Percentiles rank a stretch among this genome's conserved stretches.
These are phyloP conservation scores for Xylariales sp. DNA, from an alignment of 2,329 filamentous ascomycete species.

Conservation along the genomic window DNA sequence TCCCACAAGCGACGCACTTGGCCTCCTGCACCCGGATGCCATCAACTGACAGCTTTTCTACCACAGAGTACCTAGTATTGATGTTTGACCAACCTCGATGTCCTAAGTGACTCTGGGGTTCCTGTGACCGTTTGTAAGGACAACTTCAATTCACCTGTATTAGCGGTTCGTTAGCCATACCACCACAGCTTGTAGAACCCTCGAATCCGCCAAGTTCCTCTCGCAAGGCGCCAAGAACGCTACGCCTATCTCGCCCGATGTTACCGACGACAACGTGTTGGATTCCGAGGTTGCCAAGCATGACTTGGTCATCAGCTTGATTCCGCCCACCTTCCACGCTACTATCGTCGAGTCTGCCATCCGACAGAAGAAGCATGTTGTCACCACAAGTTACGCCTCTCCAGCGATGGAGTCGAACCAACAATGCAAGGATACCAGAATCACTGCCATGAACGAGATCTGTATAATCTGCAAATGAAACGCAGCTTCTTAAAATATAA, in stretches of 20 bases:
- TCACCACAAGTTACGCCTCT: conserved; percentile 91
- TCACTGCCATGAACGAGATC: conserved; percentile 98
- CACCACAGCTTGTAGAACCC: conserved; percentile 80
- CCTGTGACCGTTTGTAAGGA: conserved; percentile 58
- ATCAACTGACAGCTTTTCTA: too few species aligned
- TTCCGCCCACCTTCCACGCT: conserved; percentile 88
- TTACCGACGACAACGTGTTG: conserved; percentile 69
- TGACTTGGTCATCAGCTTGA: conserved; percentile 75
- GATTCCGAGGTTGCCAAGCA: conserved; percentile 76
- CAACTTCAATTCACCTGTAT: conserved; percentile 4
- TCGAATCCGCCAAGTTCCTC: conserved; percentile 72
- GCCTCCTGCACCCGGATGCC: too few species aligned
- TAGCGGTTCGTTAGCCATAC: too few species aligned
- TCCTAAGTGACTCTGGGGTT: conserved; percentile 56
- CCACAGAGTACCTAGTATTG: conserved; percentile 55
- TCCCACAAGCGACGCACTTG: too few species aligned
- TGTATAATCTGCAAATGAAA: conserved; percentile 45
- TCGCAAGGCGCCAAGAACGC: conserved; percentile 67
- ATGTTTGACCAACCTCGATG: conserved; percentile 62
- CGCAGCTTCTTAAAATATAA: background rate
- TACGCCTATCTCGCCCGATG: conserved; percentile 77
- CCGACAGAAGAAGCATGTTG: conserved; percentile 89
- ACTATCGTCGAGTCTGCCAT: conserved; percentile 91
- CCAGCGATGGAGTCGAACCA: conserved; percentile 87
- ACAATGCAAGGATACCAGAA: conserved; percentile 80